These are phyloP conservation scores for Botrytis paeoniae DNA, from an alignment of 2,329 filamentous ascomycete genomes.

Conservation along the genomic window DNA sequence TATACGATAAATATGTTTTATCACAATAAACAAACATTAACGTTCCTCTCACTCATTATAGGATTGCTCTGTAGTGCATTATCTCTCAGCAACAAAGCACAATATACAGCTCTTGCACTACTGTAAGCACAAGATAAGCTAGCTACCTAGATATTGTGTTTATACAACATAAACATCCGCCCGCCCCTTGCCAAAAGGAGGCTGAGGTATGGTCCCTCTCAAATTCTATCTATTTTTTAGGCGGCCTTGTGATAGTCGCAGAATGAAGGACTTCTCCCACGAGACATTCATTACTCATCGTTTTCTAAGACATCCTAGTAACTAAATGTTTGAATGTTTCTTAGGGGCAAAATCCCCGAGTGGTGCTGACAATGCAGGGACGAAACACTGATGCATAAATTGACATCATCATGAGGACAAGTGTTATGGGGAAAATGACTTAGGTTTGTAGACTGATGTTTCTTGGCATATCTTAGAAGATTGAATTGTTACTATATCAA, in stretches of 20 bases:
- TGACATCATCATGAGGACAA: neutral
- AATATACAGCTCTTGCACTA: neutral
- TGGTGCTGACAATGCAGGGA: constrained; percentile 17
- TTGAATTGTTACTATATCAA: constrained; percentile 9
- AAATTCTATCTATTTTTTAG: neutral
- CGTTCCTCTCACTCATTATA: neutral
- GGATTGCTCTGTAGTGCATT: neutral
- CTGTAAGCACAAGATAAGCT: neutral
- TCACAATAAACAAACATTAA: neutral
- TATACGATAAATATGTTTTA: neutral
- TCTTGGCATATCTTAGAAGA: constrained; percentile 10
- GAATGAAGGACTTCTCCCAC: neutral
- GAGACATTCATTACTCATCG: neutral
- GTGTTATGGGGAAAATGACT: neutral
- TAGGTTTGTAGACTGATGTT: neutral
- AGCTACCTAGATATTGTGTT: neutral
- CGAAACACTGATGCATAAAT: constrained; percentile 1
- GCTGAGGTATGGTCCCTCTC: neutral
- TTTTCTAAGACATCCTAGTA: constrained; percentile 4
- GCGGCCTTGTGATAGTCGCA: neutral
- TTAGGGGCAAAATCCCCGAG: neutral
- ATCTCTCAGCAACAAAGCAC: neutral
- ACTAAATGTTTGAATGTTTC: neutral
- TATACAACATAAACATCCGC: neutral
- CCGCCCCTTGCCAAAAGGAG: constrained; percentile 10